These are phyloP conservation scores for Scedosporium dehoogii DNA, from an alignment of 2,329 filamentous ascomycete species.

Conservation along the genomic window DNA sequence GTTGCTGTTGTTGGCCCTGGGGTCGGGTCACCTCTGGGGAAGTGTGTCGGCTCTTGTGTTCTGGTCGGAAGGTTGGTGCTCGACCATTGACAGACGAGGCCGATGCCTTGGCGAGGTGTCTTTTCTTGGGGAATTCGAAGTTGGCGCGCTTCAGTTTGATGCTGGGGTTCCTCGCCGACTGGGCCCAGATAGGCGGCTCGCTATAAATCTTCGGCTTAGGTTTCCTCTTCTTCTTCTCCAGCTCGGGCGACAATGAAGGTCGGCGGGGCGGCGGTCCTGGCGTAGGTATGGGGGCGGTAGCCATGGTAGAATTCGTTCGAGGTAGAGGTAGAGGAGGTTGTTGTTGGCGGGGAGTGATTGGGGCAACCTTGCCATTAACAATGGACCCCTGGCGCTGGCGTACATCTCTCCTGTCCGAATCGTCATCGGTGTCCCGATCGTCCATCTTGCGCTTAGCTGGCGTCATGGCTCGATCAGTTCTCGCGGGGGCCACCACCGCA, in stretches of 20 bases:
- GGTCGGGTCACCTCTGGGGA: constrained; percentile 5
- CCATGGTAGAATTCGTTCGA: background rate
- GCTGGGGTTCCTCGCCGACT: background rate
- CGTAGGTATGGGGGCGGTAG: background rate
- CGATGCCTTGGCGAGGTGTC: background rate
- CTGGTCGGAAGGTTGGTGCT: background rate
- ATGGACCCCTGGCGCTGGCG: constrained; percentile 1
- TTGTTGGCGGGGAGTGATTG: background rate
- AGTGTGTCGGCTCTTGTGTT: background rate
- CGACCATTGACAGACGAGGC: background rate
- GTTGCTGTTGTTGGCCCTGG: constrained; percentile 1
- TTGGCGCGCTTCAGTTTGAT: constrained; percentile 3
- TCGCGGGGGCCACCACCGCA: background rate
- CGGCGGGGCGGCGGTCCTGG: background rate
- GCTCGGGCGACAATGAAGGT: background rate
- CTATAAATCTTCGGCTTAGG: constrained; percentile 2
- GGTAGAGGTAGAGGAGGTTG: background rate
- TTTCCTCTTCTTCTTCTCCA: constrained; percentile 1
- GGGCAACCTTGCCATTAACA: constrained; percentile 1
- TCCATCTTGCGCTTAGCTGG: constrained; percentile 30
- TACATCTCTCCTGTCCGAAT: constrained; percentile 1
- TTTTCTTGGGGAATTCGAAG: constrained; percentile 1
- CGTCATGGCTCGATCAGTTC: constrained; percentile 16
- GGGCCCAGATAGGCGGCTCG: constrained; percentile 7
- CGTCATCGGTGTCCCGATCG: constrained; percentile 19